Percentiles rank a stretch among this genome's conserved stretches.
These are phyloP conservation scores for Poa annua DNA, from an alignment of 176 grass and related monocot genomes.

Conservation along the genomic window DNA sequence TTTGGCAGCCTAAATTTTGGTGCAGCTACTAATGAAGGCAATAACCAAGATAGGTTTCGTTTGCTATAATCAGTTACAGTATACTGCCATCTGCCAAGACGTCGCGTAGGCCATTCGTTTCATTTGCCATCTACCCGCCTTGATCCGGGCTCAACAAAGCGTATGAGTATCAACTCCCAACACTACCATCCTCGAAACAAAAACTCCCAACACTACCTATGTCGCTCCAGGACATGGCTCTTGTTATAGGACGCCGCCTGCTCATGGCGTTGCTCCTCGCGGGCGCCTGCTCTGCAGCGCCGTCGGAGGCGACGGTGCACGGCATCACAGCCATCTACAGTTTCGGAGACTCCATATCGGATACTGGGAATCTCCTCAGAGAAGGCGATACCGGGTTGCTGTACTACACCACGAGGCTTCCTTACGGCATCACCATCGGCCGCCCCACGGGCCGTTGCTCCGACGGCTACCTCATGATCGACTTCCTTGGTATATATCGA, in stretches of 20 bases:
- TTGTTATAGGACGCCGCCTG: not conserved
- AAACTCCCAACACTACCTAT: too few species aligned
- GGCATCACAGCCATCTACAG: slow-evolving; percentile 41
- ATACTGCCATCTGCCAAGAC: too few species aligned
- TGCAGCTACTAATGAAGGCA: too few species aligned
- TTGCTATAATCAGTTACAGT: too few species aligned
- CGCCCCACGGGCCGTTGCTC: slow-evolving; percentile 39
- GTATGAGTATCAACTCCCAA: too few species aligned
- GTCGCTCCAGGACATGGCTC: not conserved
- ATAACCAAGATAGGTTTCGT: too few species aligned
- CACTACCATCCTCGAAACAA: too few species aligned
- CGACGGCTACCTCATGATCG: slow-evolving; percentile 52
- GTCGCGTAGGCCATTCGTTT: too few species aligned
- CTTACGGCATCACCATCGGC: slow-evolving; percentile 29
- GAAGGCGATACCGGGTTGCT: slow-evolving; percentile 10
- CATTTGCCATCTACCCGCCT: too few species aligned
- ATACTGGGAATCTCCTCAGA: slow-evolving; percentile 35
- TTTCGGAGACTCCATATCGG: slow-evolving; percentile 37
- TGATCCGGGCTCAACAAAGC: too few species aligned
- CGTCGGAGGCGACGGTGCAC: not conserved
- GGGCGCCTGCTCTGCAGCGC: not conserved
- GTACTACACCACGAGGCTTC: not conserved
- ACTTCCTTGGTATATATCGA: slow-evolving; percentile 23
- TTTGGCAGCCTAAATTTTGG: too few species aligned
- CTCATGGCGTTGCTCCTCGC: not conserved